Base-by-base conservation (phyloP, 257 asterid species). In the Paraleonurus japonicus region DNA sequence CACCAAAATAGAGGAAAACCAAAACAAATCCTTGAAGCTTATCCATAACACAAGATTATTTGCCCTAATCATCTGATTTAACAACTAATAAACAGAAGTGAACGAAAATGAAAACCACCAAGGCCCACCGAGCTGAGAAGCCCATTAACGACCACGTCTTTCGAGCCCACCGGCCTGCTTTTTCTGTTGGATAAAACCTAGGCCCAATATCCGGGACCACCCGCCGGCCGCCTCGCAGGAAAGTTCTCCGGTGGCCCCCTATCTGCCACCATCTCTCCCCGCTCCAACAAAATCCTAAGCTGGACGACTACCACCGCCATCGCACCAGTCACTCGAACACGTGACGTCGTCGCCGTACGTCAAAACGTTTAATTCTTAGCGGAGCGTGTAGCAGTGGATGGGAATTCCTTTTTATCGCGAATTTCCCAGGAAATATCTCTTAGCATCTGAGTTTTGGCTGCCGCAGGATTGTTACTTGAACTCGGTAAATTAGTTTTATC, bases 351-450 rank as follows among this genome's bases (percentile, higher is more conserved):
- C 59, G 55, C 64, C 13, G 71, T 35, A n/a, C n/a, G n/a, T n/a
- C n/a, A n/a, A n/a, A n/a, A n/a, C n/a, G n/a, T n/a, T n/a, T n/a
- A n/a, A 5, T 72, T 66, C 53, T 77, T 80, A 0, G 78, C 79
- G 24, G 84, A 53, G 45, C 73, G 61, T 17, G 79, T 48, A 1
- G 81, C 61, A 12, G 70, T 30, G 3, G 76, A 67, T 45, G 78
- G 72, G 8, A 67, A 68, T 39, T 86, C 84, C 51, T 83, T 67
- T 51, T 82, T 86, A 4, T 80, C 86, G 23, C 67, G 86, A 73
- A 85, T 69, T 73, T 85, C 86, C 80, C 84, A 77, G 11, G 89
- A 80, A 37, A 80, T 62, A 47, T 81, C 85, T 60, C 83, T 77
- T 35, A 79, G 75, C 78, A 47, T 65, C 24, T 78, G 88, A 22